Conservation (phyloP, 371 early-diverging fungal species). For the Mucor indicus region DNA sequence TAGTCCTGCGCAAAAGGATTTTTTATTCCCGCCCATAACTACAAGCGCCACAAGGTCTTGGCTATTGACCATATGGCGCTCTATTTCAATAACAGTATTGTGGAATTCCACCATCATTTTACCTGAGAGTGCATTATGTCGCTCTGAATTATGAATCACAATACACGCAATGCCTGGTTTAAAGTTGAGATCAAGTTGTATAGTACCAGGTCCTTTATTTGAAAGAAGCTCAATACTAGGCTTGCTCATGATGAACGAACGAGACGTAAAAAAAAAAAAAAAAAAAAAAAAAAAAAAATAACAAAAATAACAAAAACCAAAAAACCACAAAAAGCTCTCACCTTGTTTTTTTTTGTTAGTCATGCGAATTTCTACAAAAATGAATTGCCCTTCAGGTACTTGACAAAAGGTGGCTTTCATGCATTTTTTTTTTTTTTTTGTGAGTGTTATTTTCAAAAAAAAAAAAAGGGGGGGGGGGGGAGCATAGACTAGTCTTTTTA, state of each 20-base stretch:
- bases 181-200: slow-evolving; percentile 34
- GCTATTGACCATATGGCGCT: slow-evolving; percentile 7
- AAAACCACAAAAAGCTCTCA: no score
- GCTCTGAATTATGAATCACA: slow-evolving; percentile 46
- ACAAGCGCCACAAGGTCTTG: slow-evolving; percentile 51
- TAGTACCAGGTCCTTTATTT: slow-evolving; percentile 40
- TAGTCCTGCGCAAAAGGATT: slow-evolving; percentile 66
- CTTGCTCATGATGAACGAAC: no score
- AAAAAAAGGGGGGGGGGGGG: no score
- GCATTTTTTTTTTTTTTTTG: no score
- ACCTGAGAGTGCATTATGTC: slow-evolving; percentile 68
- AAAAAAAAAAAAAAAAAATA: background rate
- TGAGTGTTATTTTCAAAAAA: no score
- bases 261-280: no score
- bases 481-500: no score
- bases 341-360: no score
- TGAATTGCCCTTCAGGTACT: no score
- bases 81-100: slow-evolving; percentile 49
- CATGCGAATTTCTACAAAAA: no score
- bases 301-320: no score
- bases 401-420: no score
- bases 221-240: slow-evolving; percentile 1
- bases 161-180: slow-evolving; percentile 50
- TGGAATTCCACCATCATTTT: slow-evolving; percentile 72
- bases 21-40: slow-evolving; percentile 48